Evolutionary conservation across 1,284 basidiomycete species (phyloP), one percentile per base, ranked within the genome.

Genomic region (Malassezia sympodialis): DNA sequence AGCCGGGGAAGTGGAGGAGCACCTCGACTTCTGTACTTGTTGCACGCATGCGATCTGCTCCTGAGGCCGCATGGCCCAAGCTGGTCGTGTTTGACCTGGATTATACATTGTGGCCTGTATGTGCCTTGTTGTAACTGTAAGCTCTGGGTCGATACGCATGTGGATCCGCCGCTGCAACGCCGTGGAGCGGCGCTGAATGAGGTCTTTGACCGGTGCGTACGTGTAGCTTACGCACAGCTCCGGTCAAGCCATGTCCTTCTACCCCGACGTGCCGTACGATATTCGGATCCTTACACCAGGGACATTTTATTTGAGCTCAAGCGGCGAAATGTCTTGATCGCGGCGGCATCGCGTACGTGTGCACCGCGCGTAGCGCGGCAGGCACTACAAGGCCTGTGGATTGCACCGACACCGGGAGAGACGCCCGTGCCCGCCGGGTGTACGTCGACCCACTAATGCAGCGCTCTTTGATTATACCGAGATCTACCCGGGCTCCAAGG

Each of bases 401-500:
- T 15, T 57, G 65, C 41, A 6, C 14, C 21, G n/a, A 15, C 34
- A 10, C 14, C 24, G 12, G 8, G 28, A 6, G 46, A 49, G 19
- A 32, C 35, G 41, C 37, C 51, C 21, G 39, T 45, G n/a, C 44
- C 50, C 1, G 34, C 30, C 6, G 27, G 26, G 4, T 48, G 30
- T 51, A 35, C 19, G 27, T 50, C n/a, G 6, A 15, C 2, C 1
- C 21, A 10, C 34, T 46, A 17, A 37, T 10, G 7, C 35, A 53
- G 56, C 37, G 23, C 53, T 73, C 6, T 73, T 73, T 57, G 60
- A 66, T 35, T 64, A 64, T 44, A 46, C 55, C 24, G 66, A 74
- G 43, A 73, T 74, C 46, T 74, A 74, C 43, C 72, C 72, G 1
- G 72, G 72, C 2, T 56, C 56, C 39, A 74, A 74, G 42, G 54